Evolutionary conservation across 495 filamentous ascomycete genomes (phyloP), one percentile per base, ranked within the genome.

Genomic region (Pyronema omphalodes): DNA sequence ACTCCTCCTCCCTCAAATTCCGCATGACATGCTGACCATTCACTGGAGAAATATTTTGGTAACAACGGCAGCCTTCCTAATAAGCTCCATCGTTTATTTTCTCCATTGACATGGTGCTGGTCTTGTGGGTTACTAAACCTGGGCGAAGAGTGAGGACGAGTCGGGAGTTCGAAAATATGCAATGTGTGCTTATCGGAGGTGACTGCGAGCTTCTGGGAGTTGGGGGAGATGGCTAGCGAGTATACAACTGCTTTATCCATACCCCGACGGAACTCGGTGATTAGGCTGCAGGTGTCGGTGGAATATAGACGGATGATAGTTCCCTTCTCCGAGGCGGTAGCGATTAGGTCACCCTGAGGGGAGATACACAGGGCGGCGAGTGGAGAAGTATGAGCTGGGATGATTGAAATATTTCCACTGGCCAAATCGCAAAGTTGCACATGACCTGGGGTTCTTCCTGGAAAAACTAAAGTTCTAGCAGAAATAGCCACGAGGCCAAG

Each of bases 121-220:
- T 54, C 46, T 36, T 34, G 41, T 29, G 23, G 23, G 14, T 54
- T 55, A 6, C 51, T 52, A 29, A 29, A 29, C 23, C 23, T 29
- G 64, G 56, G 62, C 65, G 49, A 51, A 2, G 54, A 57, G 12
- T 54, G 59, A 17, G 72, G 53, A 65, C 65, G 18, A 51, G 71
- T 67, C 6, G 76, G 78, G 15, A 85, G 69, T 51, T 95, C 86
- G 64, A 95, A 98, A 40, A 98, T 77, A 68, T 98, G 91, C 14
- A 98, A 69, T 3, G 87, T 98, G 5, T 82, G 86, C 67, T 95
- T 98, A 71, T 98, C 91, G 19, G 87, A 94, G n/a, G 93, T 95
- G 50, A 88, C 87, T 15, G 91, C 91, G 11, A 96, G 73, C 58
- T 84, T 71, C 37, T 73, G 75, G 45, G 80, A 82, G 7, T 78